These are phyloP conservation scores for Diutina ranongensis DNA, from an alignment of 1,139 yeast species.

Conservation along the genomic window DNA sequence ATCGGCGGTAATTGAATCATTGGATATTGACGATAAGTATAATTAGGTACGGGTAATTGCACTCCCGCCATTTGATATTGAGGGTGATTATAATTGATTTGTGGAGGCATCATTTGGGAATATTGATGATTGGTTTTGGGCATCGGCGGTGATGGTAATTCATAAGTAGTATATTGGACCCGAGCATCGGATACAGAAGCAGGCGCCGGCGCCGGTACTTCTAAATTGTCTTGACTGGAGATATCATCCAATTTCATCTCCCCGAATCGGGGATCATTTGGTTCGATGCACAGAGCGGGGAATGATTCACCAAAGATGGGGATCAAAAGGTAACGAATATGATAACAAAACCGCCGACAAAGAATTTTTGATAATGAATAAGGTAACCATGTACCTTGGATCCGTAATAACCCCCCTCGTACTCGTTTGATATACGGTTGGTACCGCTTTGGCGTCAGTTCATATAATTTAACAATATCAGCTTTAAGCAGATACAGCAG, in stretches of 20 bases:
- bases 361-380: constrained; percentile 53
- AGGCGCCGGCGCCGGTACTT: constrained; percentile 2
- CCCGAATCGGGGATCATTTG: constrained; percentile 60
- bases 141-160: background rate
- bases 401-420: constrained; percentile 84
- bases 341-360: constrained; percentile 68
- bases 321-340: constrained; percentile 62
- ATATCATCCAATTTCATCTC: constrained; percentile 34
- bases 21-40: background rate
- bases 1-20: background rate
- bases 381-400: constrained; percentile 95
- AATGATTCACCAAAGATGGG: constrained; percentile 74
- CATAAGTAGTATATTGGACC: background rate
- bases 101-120: too few relatives aligned
- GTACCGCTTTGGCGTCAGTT: constrained; percentile 57
- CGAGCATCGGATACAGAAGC: background rate
- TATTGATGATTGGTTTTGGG: too few relatives aligned
- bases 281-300: constrained; percentile 58
- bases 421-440: constrained; percentile 61
- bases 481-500: constrained; percentile 37
- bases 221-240: background rate
- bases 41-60: background rate
- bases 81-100: background rate
- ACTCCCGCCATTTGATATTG: background rate
- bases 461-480: constrained; percentile 64